A percentile compares a stretch with the other conserved stretches of the same genome.
Conservation (phyloP, 83 land plant genomes). For the Picea abies region DNA sequence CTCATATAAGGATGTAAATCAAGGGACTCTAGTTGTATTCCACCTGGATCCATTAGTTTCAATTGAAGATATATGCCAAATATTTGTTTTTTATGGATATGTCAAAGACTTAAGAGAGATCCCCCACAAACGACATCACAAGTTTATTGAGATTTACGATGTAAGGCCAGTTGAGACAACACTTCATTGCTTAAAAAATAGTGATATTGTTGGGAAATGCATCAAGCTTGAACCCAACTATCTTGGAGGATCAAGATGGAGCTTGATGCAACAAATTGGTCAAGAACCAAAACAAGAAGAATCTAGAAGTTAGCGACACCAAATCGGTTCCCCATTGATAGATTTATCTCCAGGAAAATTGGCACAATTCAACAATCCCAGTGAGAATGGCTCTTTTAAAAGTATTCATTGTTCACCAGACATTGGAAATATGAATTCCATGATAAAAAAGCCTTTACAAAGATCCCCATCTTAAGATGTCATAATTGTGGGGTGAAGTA, state of each 20-base stretch:
- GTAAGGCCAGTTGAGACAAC: conserved; percentile 85
- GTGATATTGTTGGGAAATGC: conserved; percentile 85
- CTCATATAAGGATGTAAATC: no score
- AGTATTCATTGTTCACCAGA: conserved; percentile 54
- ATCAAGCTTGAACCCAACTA: conserved; percentile 89
- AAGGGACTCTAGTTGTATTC: no score
- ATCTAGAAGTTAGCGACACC: no score
- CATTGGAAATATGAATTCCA: conserved; percentile 43
- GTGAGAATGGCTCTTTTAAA: conserved; percentile 53
- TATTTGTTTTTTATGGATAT: no score
- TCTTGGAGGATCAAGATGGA: conserved; percentile 83
- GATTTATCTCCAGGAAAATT: conserved; percentile 39
- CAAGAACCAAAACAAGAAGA: no score
- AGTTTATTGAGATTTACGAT: conserved; percentile 85
- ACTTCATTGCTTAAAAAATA: conserved; percentile 62
- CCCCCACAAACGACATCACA: conserved; percentile 86
- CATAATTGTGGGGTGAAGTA: no score
- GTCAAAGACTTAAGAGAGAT: conserved; percentile 58
- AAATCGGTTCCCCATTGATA: no score
- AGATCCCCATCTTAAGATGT: conserved; percentile 21
- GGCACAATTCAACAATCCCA: conserved; percentile 64
- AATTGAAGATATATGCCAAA: no score
- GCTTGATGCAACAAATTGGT: not conserved
- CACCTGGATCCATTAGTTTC: no score
- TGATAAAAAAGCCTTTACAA: conserved; percentile 48